Percentiles rank a stretch among this genome's conserved stretches.
These are phyloP conservation scores for Friedmanniomyces simplex DNA, from an alignment of 495 filamentous ascomycete genomes.

Conservation along the genomic window DNA sequence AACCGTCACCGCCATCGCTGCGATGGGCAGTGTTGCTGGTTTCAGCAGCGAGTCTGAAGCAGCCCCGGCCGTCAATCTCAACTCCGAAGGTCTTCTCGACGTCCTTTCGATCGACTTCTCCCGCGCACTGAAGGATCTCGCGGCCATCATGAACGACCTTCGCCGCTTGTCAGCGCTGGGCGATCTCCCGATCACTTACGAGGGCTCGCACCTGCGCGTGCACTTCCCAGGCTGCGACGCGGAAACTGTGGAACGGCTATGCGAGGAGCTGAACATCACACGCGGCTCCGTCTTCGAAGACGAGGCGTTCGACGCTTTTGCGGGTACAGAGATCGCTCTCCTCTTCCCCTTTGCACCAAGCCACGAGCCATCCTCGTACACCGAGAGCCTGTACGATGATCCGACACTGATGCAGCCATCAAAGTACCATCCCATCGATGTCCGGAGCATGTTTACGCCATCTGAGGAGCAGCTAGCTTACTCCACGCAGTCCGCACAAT, in stretches of 20 bases:
- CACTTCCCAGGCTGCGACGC: conserved; percentile 87
- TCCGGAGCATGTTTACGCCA: conserved; percentile 43
- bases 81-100: conserved; percentile 71
- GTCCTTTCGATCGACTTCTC: conserved; percentile 81
- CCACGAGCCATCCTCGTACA: conserved; percentile 20
- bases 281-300: conserved; percentile 73
- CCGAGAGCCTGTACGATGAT: conserved; percentile 24
- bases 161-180: conserved; percentile 64
- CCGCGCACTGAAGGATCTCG: conserved; percentile 71
- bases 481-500: conserved; percentile 29
- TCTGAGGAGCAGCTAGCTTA: conserved; percentile 20
- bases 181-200: conserved; percentile 69
- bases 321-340: conserved; percentile 54
- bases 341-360: conserved; percentile 79
- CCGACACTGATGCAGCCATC: conserved; percentile 5
- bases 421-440: conserved; percentile 5
- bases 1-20: conserved; percentile 74
- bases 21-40: conserved; percentile 37
- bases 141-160: conserved; percentile 68
- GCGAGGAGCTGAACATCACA: conserved; percentile 72
- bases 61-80: conserved; percentile 42
- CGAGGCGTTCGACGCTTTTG: conserved; percentile 38
- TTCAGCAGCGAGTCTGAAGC: conserved; percentile 8
- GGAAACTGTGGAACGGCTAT: conserved; percentile 70
- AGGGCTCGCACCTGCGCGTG: conserved; percentile 57